Base-by-base conservation (phyloP, 176 grass and related monocot genomes). In the Triticum timopheevii region DNA sequence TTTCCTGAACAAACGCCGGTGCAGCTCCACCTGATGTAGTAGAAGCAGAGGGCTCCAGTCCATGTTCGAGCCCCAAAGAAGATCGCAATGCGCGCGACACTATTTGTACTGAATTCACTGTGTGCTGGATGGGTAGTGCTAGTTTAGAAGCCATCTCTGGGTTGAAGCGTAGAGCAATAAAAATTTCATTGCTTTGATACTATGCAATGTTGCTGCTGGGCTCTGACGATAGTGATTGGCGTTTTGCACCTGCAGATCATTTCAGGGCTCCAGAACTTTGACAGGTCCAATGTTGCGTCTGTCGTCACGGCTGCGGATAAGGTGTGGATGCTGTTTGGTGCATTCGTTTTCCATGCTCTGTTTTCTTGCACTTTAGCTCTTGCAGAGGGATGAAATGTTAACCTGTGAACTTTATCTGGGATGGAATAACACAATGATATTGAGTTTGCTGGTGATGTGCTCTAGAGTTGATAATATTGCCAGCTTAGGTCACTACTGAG, bases 291-390 rank as follows among this genome's bases (percentile, higher is more conserved):
- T 67, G 96, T 98, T 82, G 90, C 96, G 20, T 98, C 93, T 36
- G 93, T 95, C 69, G 91, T 95, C 87, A 95, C 88, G 42, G 93
- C 96, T 50, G 96, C 96, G 62, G 96, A 98, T 81, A 94, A 98
- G 93, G 96, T 95, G 31, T 33, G 31, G 31, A 33, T 33, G 31
- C 4, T 33, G 31, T 33, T 33, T 33, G 3, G 61, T 65, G 77
- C 16, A 38, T 15, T 87, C 17, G 10, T 65, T 36, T 34, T 58
- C 11, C 36, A 58, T 6, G 22, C 16, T 34, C 8, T 59, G 45
- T 71, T 83, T 56, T 56, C 12, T 75, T 44, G 13, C 25, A 28
- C 16, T 44, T 45, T 28, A 35, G 10, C 59, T 62, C 23, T 20
- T 74, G 15, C 22, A 30, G 34, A 33, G 31, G 31, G 31, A 33